Base-by-base conservation (phyloP, 768 basidiomycete species). In the Omphalotus guepiniiformis region DNA sequence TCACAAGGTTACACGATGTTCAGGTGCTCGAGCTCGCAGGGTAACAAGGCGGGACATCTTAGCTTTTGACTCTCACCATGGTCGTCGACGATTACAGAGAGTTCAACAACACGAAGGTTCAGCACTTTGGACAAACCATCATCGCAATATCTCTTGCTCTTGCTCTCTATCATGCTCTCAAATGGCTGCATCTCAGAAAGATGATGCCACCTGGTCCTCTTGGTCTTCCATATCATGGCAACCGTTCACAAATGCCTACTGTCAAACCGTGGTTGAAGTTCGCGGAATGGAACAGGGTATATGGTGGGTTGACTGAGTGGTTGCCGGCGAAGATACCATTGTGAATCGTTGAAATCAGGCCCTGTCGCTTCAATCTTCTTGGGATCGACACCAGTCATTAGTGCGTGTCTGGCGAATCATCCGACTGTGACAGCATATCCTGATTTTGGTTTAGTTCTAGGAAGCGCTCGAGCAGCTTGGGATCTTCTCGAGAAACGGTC, bases 231-330 rank as follows among this genome's bases (percentile, higher is more conserved):
- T 65, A 62, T 39, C 63, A 76, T 21, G 76, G 77, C 0, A 79
- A 76, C 53, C 57, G 61, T 29, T 64, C 73, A 46, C 71, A 78
- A 47, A 57, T 76, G 16, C 75, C 76, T 5, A 47, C 55, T 3
- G 50, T 65, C 21, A 72, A 75, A 52, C 74, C 75, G 1, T 79
- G 77, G 77, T 56, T 62, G 23, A 72, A 68, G 55, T 78, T 76
- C 50, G 64, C 68, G 21, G 67, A 72, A 38, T 76, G 75, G 71
- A 73, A 69, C 47, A 61, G 55, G 16, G 57, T 65, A 49, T 75
- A 76, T 52, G 76, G 76, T 75, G 45, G 16, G 60, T 46, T 4
- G 4, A 19, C 13, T 38, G 26, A 13, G 29, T 52, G 9, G 36
- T 49, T 19, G 40, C 32, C 21, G 34, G 34, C 38, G 39, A 25